Evolutionary conservation across 2,329 filamentous ascomycete genomes (phyloP).

Genomic region (Cordyceps militaris): DNA sequence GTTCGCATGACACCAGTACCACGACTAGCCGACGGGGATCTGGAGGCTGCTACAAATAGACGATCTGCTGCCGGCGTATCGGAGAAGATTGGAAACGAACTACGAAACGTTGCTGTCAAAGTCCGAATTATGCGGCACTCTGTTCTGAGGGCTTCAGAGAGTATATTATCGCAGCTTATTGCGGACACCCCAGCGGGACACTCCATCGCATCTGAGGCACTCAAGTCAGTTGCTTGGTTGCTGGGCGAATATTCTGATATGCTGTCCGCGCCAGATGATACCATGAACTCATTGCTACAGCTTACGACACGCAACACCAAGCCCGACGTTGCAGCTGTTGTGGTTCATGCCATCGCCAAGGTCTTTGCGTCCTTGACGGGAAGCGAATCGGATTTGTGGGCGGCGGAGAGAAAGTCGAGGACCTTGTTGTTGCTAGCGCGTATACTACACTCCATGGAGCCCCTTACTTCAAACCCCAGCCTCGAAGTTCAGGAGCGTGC

Average conservation of each 20-base stretch:
- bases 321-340: conserved; percentile 65
- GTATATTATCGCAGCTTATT: conserved; percentile 57
- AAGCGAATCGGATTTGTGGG: conserved; percentile 61
- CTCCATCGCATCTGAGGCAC: conserved; percentile 53
- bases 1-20: conserved; percentile 61
- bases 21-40: conserved; percentile 32
- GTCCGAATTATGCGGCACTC: conserved; percentile 76
- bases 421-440: conserved; percentile 73
- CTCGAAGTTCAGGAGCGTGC: conserved; percentile 93
- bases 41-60: conserved; percentile 22
- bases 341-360: conserved; percentile 79
- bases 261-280: conserved; percentile 61
- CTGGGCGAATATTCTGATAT: conserved; percentile 80
- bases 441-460: conserved; percentile 74
- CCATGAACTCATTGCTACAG: conserved; percentile 68
- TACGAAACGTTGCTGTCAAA: conserved; percentile 86
- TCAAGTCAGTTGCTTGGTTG: conserved; percentile 76
- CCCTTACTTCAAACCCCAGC: conserved; percentile 71
- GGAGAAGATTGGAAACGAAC: conserved; percentile 70
- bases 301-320: conserved; percentile 49
- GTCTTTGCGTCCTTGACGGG: conserved; percentile 68
- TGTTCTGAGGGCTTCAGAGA: conserved; percentile 76
- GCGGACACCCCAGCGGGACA: conserved; percentile 47
- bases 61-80: conserved; percentile 38
- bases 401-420: conserved; percentile 62